Evolutionary conservation across 2,329 filamentous ascomycete genomes (phyloP).

Genomic region (Cryoendolithus antarcticus): DNA sequence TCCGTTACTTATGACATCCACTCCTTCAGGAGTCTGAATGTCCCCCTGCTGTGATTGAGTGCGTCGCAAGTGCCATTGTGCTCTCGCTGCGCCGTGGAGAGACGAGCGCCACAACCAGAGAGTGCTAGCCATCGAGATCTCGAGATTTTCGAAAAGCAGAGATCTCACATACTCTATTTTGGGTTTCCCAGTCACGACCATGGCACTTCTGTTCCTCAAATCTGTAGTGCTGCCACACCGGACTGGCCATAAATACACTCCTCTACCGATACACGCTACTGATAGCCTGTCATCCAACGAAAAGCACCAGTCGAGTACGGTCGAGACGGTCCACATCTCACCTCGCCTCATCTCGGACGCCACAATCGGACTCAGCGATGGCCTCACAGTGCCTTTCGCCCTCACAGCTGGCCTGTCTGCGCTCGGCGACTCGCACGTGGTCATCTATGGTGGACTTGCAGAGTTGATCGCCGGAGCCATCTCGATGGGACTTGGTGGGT

Average conservation of each 20-base stretch:
- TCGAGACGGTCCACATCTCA: constrained; percentile 10
- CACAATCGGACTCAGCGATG: constrained; percentile 31
- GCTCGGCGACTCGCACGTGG: constrained; percentile 26
- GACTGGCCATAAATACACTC: constrained; percentile 1
- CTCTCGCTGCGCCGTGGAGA: no score
- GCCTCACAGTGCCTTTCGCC: constrained; percentile 32
- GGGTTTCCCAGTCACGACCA: no score
- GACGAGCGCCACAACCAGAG: no score
- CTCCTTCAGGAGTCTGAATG: no score
- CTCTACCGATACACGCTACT: neutral
- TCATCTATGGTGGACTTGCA: constrained; percentile 30
- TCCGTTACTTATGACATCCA: no score
- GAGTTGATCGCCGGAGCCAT: constrained; percentile 30
- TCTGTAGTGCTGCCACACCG: constrained; percentile 4
- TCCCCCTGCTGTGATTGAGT: no score
- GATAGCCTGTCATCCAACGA: no score
- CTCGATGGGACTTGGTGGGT: constrained; percentile 31
- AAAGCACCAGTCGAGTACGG: neutral
- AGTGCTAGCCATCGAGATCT: no score
- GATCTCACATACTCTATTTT: no score
- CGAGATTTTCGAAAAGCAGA: no score
- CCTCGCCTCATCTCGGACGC: constrained; percentile 34
- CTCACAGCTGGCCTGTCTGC: constrained; percentile 31
- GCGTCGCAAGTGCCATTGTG: no score
- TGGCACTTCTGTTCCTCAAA: constrained; percentile 2